Conservation (phyloP, 2,329 filamentous ascomycete genomes). For the Neonectria faginata region DNA sequence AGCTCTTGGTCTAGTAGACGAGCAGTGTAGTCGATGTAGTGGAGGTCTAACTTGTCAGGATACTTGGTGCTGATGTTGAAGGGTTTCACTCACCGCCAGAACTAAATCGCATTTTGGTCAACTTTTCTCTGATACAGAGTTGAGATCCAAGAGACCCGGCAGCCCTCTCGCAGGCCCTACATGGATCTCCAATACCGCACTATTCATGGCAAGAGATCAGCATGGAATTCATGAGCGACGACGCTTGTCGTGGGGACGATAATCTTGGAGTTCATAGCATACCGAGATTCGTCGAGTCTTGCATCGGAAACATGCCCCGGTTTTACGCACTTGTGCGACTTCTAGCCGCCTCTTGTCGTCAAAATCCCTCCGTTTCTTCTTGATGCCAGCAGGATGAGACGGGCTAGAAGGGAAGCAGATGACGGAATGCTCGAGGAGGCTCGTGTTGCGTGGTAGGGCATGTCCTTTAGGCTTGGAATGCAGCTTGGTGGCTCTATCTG, state of each 20-base stretch:
- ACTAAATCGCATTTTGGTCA: slow-evolving; percentile 47
- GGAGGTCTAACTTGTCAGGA: slow-evolving; percentile 40
- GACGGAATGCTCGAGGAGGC: slow-evolving; percentile 39
- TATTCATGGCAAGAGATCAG: slow-evolving; percentile 27
- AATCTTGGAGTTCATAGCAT: slow-evolving; percentile 13
- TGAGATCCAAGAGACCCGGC: slow-evolving; percentile 43
- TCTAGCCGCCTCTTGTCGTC: slow-evolving; percentile 43
- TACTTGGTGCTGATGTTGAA: slow-evolving; percentile 2
- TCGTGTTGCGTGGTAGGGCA: slow-evolving; percentile 20
- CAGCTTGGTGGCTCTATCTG: slow-evolving; percentile 14
- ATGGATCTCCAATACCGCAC: slow-evolving; percentile 44
- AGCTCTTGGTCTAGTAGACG: slow-evolving; percentile 44
- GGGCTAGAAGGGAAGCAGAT: slow-evolving; percentile 47
- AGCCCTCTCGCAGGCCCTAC: slow-evolving; percentile 41
- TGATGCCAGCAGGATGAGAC: slow-evolving; percentile 41
- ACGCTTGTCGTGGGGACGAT: not conserved
- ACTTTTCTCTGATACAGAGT: slow-evolving; percentile 44
- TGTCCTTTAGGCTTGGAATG: slow-evolving; percentile 17
- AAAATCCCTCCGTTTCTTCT: slow-evolving; percentile 46
- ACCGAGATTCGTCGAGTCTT: slow-evolving; percentile 45
- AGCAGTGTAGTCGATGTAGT: slow-evolving; percentile 47
- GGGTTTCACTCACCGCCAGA: slow-evolving; percentile 38
- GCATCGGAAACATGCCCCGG: slow-evolving; percentile 45
- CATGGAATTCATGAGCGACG: not conserved
- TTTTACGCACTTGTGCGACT: slow-evolving; percentile 45